Evolutionary conservation across 257 asterid genomes (phyloP), one percentile per base, ranked within the genome.

Genomic region (Nicotiana attenuata): DNA sequence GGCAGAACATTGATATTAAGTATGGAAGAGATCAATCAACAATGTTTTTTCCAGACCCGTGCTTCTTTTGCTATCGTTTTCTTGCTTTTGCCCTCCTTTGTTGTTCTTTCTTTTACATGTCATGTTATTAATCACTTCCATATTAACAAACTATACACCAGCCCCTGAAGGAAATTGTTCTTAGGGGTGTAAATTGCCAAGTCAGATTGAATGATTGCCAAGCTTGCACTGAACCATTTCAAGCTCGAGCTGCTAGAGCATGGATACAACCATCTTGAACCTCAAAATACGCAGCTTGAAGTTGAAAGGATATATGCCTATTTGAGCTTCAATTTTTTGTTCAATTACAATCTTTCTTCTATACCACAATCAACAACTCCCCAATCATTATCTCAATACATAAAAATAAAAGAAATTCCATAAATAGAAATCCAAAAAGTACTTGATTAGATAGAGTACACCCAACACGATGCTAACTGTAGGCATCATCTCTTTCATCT

Each of bases 71-170:
- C 20, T 41, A 10, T 69, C n/a, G 33, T 11, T 28, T 22, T 71
- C 38, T 13, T 6, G 38, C 47, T 3, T 1, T 22, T 71, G 22
- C 78, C 73, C 15, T 65, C 45, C 78, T 41, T 65, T 65, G 5
- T 65, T 71, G 38, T 45, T 71, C 78, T 50, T 50, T 14, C 56
- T 71, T 69, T 71, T 71, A 71, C 78, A 71, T 71, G 22, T 45
- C 9, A 69, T 69, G 77, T 69, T 10, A n/a, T 41, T 10, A 38
- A n/a, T 69, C 57, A 69, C 47, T 71, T 67, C 47, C 38, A 71
- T 24, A 71, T 31, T 24, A 45, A 50, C 38, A 45, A 71, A 45
- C 20, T 71, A 45, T 47, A 60, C 38, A 15, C 60, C 24, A 28
- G 47, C 56, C 33, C 77, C 45, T 71, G 60, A 45, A 45, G 78